A percentile compares a stretch with the other conserved stretches of the same genome.
These are phyloP conservation scores for Fusarium sarcochroum DNA, from an alignment of 2,329 filamentous ascomycete genomes.

Conservation along the genomic window DNA sequence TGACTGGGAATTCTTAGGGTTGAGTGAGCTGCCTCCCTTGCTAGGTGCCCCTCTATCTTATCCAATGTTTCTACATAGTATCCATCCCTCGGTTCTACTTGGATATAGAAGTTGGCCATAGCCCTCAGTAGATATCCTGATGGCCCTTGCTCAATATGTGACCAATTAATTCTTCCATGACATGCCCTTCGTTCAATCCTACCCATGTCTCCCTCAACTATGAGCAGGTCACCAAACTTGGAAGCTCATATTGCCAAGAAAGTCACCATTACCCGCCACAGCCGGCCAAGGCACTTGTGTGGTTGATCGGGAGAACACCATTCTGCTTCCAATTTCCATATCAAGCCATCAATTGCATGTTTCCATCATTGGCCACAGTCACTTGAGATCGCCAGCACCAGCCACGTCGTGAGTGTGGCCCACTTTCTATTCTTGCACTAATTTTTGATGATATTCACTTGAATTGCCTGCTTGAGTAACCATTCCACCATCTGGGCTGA, in stretches of 20 bases:
- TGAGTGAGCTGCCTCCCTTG: slow-evolving; percentile 15
- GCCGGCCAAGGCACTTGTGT: slow-evolving; percentile 18
- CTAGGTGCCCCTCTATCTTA: neutral
- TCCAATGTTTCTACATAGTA: neutral
- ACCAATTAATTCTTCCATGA: slow-evolving; percentile 14
- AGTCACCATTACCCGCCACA: slow-evolving; percentile 19
- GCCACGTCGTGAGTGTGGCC: slow-evolving; percentile 35
- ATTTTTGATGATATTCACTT: slow-evolving; percentile 20
- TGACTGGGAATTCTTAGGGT: neutral
- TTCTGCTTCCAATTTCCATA: slow-evolving; percentile 15
- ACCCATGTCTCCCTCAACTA: slow-evolving; percentile 11
- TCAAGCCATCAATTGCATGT: slow-evolving; percentile 9
- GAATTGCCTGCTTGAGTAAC: slow-evolving; percentile 17
- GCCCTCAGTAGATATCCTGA: neutral
- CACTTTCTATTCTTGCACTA: slow-evolving; percentile 39
- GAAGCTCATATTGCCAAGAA: slow-evolving; percentile 29
- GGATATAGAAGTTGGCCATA: slow-evolving; percentile 1
- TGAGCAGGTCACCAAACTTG: slow-evolving; percentile 29
- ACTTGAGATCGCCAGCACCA: slow-evolving; percentile 32
- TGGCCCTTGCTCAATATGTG: slow-evolving; percentile 26
- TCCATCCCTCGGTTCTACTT: neutral
- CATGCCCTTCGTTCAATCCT: slow-evolving; percentile 14
- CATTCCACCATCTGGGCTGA: slow-evolving; percentile 17
- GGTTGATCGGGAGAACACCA: slow-evolving; percentile 9
- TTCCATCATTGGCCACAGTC: slow-evolving; percentile 15